Evolutionary conservation across 1,139 yeast genomes (phyloP), one percentile per base, ranked within the genome.

Genomic region (Groenewaldozyma auringiensis): DNA sequence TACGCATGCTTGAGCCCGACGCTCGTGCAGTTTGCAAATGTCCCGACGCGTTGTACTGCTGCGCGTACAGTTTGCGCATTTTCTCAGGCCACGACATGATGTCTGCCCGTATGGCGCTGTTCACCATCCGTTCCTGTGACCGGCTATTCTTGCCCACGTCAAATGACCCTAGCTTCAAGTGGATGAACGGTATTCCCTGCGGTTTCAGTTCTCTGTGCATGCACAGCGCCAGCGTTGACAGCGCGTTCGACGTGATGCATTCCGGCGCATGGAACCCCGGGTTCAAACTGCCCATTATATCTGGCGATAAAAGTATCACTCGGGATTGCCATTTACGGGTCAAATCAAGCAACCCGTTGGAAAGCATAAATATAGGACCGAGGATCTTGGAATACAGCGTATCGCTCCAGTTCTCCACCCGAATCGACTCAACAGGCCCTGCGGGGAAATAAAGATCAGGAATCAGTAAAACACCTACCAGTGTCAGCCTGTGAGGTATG

Each of bases 391-490:
- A 72, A 50, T 69, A 67, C 37, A 80, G 52, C 38, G 71, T 55
- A 21, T 71, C 69, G 9, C 66, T 61, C 87, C 87, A 80, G 3
- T 77, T 71, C 6, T 69, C 66, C 13, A 71, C 63, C 1, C 76
- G 60, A n/a, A 79, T 65, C 41, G 76, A 70, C 54, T 82, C 87
- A 16, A 81, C 66, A 1, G 88, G 87, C 0, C 88, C 89, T 1
- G 79, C 64, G 2, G 86, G 85, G 63, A 78, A 81, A 56, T 74
- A 77, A 49, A 80, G 65, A 53, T 75, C 79, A 0, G 89, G 89
- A 1, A 83, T 68, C 45, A 82, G 72, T 11, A 83, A 64, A 18
- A 81, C 77, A 3, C 81, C 81, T 2, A 72, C 70, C n/a, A 82
- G 67, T 35, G 65, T 60, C 50, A 81, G 70, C 39, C 61, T 64